Evolutionary conservation across 179 eudicot genomes (phyloP).

Genomic region (Patellifolia procumbens): DNA sequence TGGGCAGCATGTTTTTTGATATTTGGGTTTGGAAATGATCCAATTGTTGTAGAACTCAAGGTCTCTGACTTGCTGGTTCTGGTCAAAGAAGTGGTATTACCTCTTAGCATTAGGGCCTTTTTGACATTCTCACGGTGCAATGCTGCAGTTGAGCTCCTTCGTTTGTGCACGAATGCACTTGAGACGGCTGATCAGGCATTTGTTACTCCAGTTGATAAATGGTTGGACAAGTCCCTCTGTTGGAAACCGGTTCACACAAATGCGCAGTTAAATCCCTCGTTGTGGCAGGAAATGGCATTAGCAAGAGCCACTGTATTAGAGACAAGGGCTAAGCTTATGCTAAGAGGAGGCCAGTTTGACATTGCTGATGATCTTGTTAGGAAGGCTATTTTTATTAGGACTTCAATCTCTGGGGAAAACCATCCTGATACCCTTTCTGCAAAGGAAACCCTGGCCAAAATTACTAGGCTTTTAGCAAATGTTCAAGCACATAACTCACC

Average conservation of each 20-base stretch:
- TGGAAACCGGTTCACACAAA: conserved; percentile 88
- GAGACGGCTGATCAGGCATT: conserved; percentile 87
- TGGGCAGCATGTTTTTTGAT: conserved; percentile 93
- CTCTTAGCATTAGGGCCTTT: conserved; percentile 73
- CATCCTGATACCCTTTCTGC: conserved; percentile 85
- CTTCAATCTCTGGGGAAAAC: conserved; percentile 81
- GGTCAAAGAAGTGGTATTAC: conserved; percentile 71
- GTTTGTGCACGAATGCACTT: conserved; percentile 78
- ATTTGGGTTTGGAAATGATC: conserved; percentile 81
- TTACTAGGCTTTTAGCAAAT: conserved; percentile 80
- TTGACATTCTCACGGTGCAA: conserved; percentile 72
- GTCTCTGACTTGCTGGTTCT: conserved; percentile 66
- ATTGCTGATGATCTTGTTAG: conserved; percentile 83
- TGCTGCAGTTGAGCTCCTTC: conserved; percentile 84
- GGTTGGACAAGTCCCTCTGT: conserved; percentile 79
- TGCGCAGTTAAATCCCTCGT: conserved; percentile 77
- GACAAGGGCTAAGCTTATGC: conserved; percentile 87
- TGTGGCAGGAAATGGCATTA: conserved; percentile 90
- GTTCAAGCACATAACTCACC: conserved; percentile 77
- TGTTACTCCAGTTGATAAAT: conserved; percentile 80
- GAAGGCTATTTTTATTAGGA: conserved; percentile 82
- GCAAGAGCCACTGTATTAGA: conserved; percentile 82
- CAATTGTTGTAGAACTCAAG: conserved; percentile 70
- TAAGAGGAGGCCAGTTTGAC: conserved; percentile 89
- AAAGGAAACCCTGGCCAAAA: conserved; percentile 73